These are phyloP conservation scores for Malania oleifera DNA, from an alignment of 164 flowering plant species.

Conservation along the genomic window DNA sequence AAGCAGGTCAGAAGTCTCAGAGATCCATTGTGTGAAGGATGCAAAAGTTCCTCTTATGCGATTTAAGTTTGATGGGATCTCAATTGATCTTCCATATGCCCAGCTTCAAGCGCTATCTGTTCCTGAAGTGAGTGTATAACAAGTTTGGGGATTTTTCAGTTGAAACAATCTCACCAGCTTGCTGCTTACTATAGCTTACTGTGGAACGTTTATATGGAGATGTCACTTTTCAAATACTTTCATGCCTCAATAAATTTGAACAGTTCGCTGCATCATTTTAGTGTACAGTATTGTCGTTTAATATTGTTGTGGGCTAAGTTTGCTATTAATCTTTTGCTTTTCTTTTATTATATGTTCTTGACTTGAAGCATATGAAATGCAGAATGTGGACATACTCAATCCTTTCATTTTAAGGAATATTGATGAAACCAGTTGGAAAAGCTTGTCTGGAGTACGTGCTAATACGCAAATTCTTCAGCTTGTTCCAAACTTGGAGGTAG, in stretches of 20 bases:
- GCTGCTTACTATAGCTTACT: background rate
- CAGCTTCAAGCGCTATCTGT: slow-evolving; percentile 36
- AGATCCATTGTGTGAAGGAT: slow-evolving; percentile 50
- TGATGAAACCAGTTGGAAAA: slow-evolving; percentile 54
- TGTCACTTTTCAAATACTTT: background rate
- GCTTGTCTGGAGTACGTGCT: slow-evolving; percentile 56
- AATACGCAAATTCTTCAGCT: slow-evolving; percentile 44
- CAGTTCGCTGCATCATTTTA: background rate
- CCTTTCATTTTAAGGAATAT: slow-evolving; percentile 31
- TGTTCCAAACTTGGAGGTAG: slow-evolving; percentile 55
- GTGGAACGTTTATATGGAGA: background rate
- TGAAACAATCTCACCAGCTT: background rate
- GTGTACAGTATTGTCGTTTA: background rate
- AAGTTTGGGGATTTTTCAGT: background rate
- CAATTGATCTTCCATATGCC: slow-evolving; percentile 54
- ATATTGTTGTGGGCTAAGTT: background rate
- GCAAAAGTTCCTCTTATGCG: slow-evolving; percentile 63
- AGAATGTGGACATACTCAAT: slow-evolving; percentile 43
- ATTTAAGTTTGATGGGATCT: slow-evolving; percentile 51
- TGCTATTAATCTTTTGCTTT: background rate
- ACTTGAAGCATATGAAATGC: slow-evolving; percentile 17
- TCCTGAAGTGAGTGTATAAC: slow-evolving; percentile 38
- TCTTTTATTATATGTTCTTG: background rate
- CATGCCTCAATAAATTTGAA: background rate
- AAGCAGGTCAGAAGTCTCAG: slow-evolving; percentile 39